Percentiles rank a stretch among this genome's conserved stretches.
These are phyloP conservation scores for Malus hybrid DNA, from an alignment of 331 rosid species.

Conservation along the genomic window DNA sequence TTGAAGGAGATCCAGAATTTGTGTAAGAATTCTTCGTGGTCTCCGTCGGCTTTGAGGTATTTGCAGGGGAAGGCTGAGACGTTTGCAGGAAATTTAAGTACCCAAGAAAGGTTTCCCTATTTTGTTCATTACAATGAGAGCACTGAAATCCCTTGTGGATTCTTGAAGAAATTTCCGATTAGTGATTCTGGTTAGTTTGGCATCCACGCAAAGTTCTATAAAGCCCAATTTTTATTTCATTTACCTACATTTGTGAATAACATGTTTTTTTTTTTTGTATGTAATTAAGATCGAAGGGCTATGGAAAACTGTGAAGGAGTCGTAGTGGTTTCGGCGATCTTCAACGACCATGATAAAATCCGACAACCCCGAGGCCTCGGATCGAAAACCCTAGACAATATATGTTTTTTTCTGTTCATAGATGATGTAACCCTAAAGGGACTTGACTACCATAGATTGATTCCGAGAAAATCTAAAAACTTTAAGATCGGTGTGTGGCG, in stretches of 20 bases:
- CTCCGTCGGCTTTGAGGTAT: slow-evolving; percentile 30
- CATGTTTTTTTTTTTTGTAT: neutral
- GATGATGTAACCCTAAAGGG: slow-evolving; percentile 61
- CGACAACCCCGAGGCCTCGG: slow-evolving; percentile 87
- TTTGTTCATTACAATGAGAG: slow-evolving; percentile 36
- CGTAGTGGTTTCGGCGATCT: slow-evolving; percentile 85
- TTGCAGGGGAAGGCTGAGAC: slow-evolving; percentile 43
- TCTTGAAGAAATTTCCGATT: slow-evolving; percentile 64
- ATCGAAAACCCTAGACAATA: slow-evolving; percentile 39
- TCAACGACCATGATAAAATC: slow-evolving; percentile 88
- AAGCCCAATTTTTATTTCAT: neutral
- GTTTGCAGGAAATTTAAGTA: slow-evolving; percentile 63
- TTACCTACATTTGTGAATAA: neutral
- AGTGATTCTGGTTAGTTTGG: slow-evolving; percentile 63
- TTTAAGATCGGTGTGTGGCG: slow-evolving; percentile 69
- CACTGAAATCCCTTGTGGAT: slow-evolving; percentile 65
- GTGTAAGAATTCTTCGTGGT: slow-evolving; percentile 9
- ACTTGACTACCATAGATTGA: slow-evolving; percentile 40
- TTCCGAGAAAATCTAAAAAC: slow-evolving; percentile 29
- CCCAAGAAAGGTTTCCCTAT: slow-evolving; percentile 46
- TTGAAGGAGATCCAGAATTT: slow-evolving; percentile 40
- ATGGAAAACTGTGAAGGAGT: slow-evolving; percentile 70
- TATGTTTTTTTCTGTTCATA: slow-evolving; percentile 72
- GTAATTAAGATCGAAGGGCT: slow-evolving; percentile 45
- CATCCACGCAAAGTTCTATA: neutral